phyloP scores from a whole-genome alignment of 2,329 filamentous ascomycete species.

The Escovopsis sp. region DNA sequence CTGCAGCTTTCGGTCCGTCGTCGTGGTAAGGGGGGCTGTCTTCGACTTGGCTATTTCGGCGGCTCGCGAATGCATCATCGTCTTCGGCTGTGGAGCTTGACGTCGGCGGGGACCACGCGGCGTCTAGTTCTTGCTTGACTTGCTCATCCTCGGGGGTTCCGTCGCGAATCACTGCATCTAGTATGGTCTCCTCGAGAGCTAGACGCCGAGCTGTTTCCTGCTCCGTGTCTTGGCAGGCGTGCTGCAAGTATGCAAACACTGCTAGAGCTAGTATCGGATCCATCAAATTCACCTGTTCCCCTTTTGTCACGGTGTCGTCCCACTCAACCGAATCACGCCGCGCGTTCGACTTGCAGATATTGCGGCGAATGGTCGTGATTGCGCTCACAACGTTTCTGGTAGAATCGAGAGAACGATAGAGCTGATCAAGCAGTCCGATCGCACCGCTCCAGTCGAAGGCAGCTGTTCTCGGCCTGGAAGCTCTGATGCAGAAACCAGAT shows the following conservation, averaged over 20 bases:
- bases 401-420: slow-evolving; percentile 55
- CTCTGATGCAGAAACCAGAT: no score
- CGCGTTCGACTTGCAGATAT: slow-evolving; percentile 49
- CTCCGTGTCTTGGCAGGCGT: slow-evolving; percentile 35
- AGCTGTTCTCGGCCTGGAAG: no score
- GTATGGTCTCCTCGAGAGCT: slow-evolving; percentile 42
- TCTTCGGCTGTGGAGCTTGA: slow-evolving; percentile 10
- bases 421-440: slow-evolving; percentile 33
- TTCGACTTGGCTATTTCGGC: slow-evolving; percentile 36
- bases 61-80: slow-evolving; percentile 27
- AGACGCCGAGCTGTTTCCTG: slow-evolving; percentile 34
- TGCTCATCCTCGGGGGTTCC: slow-evolving; percentile 39
- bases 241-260: slow-evolving; percentile 47
- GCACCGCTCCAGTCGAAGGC: no score
- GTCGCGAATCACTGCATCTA: slow-evolving; percentile 50
- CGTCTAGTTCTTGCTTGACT: not conserved
- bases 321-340: slow-evolving; percentile 19
- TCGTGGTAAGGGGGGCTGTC: slow-evolving; percentile 6
- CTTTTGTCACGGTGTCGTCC: slow-evolving; percentile 9
- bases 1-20: not conserved
- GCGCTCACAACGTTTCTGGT: slow-evolving; percentile 54
- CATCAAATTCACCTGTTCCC: slow-evolving; percentile 44
- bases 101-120: no score
- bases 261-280: slow-evolving; percentile 48
- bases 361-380: slow-evolving; percentile 46